Percentiles rank a stretch among this genome's conserved stretches.
Evolutionary conservation across 495 filamentous ascomycete genomes (phyloP).

Genomic region (Bryoglossum gracile): DNA sequence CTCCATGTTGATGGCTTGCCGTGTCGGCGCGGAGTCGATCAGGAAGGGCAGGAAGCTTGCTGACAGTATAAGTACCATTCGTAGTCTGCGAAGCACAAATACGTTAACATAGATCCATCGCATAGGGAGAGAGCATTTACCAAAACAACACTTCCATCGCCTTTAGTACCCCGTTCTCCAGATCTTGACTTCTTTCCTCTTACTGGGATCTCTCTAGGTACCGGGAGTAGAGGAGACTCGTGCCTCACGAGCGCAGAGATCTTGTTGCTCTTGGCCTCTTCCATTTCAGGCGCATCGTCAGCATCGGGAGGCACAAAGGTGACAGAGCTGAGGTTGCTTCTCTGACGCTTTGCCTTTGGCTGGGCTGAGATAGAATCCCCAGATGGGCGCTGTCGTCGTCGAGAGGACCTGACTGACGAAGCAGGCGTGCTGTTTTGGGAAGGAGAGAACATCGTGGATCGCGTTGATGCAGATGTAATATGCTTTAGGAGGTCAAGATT

Average conservation of each 20-base stretch:
- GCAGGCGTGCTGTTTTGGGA: slow-evolving; percentile 27
- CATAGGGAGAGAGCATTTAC: slow-evolving; percentile 37
- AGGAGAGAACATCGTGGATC: slow-evolving; percentile 23
- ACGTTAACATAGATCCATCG: not conserved
- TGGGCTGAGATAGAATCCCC: slow-evolving; percentile 57
- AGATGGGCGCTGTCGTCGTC: slow-evolving; percentile 56
- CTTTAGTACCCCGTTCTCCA: slow-evolving; percentile 45
- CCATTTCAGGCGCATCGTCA: slow-evolving; percentile 38
- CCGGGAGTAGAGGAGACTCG: slow-evolving; percentile 33
- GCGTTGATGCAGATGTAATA: too few species aligned
- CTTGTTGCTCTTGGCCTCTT: slow-evolving; percentile 40
- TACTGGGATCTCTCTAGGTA: slow-evolving; percentile 49
- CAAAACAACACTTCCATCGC: slow-evolving; percentile 55
- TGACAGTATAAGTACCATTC: slow-evolving; percentile 80
- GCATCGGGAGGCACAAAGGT: slow-evolving; percentile 41
- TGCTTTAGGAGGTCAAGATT: not conserved
- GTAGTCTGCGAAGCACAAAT: slow-evolving; percentile 51
- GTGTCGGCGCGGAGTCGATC: slow-evolving; percentile 57
- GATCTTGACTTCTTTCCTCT: slow-evolving; percentile 52
- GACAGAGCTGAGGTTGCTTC: slow-evolving; percentile 52
- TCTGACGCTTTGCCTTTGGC: slow-evolving; percentile 64
- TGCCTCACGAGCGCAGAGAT: slow-evolving; percentile 34
- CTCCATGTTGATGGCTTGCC: slow-evolving; percentile 47
- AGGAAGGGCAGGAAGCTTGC: slow-evolving; percentile 73
- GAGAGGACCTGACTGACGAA: slow-evolving; percentile 48